Evolutionary conservation across 306 rosid species (phyloP).

Genomic region (Lagenaria siceraria): DNA sequence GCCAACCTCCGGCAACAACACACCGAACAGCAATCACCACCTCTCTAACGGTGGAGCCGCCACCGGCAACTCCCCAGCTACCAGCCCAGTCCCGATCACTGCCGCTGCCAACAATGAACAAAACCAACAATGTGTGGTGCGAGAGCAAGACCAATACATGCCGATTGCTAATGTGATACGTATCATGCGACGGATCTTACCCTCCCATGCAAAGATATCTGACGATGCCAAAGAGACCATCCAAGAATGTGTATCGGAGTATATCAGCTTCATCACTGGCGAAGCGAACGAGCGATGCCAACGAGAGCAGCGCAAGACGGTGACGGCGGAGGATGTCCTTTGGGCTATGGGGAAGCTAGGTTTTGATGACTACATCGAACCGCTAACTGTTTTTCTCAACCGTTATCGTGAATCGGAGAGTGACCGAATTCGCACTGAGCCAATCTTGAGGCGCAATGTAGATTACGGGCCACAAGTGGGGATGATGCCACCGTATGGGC

Average conservation of each 20-base stretch:
- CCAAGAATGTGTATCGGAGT: conserved; percentile 67
- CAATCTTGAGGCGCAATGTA: conserved; percentile 11
- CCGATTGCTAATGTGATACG: conserved; percentile 68
- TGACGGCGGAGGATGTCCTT: conserved; percentile 37
- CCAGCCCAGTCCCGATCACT: neutral
- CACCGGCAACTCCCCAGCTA: neutral
- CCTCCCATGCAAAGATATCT: conserved; percentile 56
- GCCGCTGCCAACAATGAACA: neutral
- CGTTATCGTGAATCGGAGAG: conserved; percentile 39
- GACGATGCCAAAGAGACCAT: conserved; percentile 66
- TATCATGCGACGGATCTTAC: conserved; percentile 56
- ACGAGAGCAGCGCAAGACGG: conserved; percentile 30
- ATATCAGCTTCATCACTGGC: conserved; percentile 55
- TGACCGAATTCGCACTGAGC: conserved; percentile 13
- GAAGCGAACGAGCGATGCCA: conserved; percentile 73
- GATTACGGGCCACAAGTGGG: conserved; percentile 11
- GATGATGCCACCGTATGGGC: conserved; percentile 10
- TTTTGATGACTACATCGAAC: conserved; percentile 32
- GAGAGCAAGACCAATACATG: conserved; percentile 70
- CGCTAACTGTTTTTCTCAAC: conserved; percentile 33
- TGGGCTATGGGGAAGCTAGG: conserved; percentile 41
- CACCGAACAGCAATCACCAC: neutral
- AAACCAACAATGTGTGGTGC: conserved; percentile 6
- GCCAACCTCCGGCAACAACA: neutral
- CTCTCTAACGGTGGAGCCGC: neutral